Percentiles rank a stretch among this genome's conserved stretches.
Evolutionary conservation across 306 rosid genomes (phyloP).

Genomic region (Oxytropis ochrocephala): DNA sequence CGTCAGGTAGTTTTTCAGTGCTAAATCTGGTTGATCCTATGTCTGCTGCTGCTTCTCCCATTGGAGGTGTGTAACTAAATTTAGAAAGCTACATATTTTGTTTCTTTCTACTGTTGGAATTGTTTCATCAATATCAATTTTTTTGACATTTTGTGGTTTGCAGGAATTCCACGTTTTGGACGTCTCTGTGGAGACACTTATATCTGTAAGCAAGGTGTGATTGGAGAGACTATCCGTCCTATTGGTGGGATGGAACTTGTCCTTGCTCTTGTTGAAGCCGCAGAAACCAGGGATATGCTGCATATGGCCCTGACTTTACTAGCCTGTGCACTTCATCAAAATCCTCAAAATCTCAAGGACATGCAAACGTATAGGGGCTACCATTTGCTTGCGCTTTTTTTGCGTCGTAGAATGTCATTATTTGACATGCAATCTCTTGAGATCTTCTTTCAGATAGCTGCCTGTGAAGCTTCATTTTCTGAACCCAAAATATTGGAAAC

Average conservation of each 20-base stretch:
- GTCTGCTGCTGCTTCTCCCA: conserved; percentile 99
- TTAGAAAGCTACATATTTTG: conserved; percentile 7
- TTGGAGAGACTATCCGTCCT: conserved; percentile 80
- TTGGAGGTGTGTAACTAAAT: conserved; percentile 78
- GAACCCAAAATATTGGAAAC: conserved; percentile 82
- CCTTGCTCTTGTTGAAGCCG: conserved; percentile 91
- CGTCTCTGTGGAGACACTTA: conserved; percentile 86
- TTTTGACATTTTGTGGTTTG: conserved; percentile 20
- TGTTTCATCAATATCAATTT: conserved; percentile 13
- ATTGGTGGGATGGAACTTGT: conserved; percentile 93
- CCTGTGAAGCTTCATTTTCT: conserved; percentile 98
- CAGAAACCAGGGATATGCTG: conserved; percentile 92
- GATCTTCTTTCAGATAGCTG: conserved; percentile 96
- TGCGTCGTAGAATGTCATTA: conserved; percentile 82
- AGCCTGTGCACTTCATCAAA: conserved; percentile 89
- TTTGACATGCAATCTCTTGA: conserved; percentile 98
- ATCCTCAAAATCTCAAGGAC: conserved; percentile 85
- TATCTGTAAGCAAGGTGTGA: conserved; percentile 77
- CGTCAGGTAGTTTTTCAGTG: conserved; percentile 79
- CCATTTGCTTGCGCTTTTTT: conserved; percentile 90
- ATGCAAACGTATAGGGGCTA: conserved; percentile 95
- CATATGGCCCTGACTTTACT: conserved; percentile 91
- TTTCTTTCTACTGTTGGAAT: conserved; percentile 3
- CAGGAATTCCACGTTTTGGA: conserved; percentile 99
- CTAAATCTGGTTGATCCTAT: conserved; percentile 96